phyloP scores from a whole-genome alignment of 805 yeast species.

The Saturnispora saitoi region DNA sequence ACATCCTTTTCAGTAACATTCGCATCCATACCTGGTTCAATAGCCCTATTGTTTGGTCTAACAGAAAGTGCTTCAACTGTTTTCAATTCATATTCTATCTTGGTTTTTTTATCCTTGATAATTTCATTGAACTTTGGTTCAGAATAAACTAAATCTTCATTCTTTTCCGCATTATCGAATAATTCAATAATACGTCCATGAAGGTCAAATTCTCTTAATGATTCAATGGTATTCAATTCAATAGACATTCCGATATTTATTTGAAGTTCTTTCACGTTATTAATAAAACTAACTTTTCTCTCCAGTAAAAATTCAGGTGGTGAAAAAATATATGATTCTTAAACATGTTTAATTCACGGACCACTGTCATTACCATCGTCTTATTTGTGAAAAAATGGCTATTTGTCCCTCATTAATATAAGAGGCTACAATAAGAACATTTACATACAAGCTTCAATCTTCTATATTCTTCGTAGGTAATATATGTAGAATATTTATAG shows the following conservation, averaged over 20 bases:
- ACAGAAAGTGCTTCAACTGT: constrained; percentile 27
- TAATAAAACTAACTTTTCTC: too few species aligned
- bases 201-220: constrained; percentile 17
- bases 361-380: neutral
- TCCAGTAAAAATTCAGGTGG: too few species aligned
- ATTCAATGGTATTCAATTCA: constrained; percentile 16
- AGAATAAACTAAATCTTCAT: constrained; percentile 21
- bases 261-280: too few species aligned
- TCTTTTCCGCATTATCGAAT: constrained; percentile 20
- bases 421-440: too few species aligned
- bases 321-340: neutral
- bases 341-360: neutral
- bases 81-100: constrained; percentile 26
- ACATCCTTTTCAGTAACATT: constrained; percentile 30
- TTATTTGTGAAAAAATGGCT: neutral
- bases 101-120: constrained; percentile 17
- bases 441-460: too few species aligned
- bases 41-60: constrained; percentile 31
- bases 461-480: too few species aligned
- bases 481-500: too few species aligned
- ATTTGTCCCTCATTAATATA: too few species aligned
- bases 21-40: constrained; percentile 27
- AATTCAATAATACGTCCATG: constrained; percentile 11
- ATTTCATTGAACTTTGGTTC: constrained; percentile 17
- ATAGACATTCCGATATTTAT: neutral